Percentiles rank a stretch among this genome's conserved stretches.
Evolutionary conservation across 768 basidiomycete genomes (phyloP).

Genomic region (Tephrocybe sp.): DNA sequence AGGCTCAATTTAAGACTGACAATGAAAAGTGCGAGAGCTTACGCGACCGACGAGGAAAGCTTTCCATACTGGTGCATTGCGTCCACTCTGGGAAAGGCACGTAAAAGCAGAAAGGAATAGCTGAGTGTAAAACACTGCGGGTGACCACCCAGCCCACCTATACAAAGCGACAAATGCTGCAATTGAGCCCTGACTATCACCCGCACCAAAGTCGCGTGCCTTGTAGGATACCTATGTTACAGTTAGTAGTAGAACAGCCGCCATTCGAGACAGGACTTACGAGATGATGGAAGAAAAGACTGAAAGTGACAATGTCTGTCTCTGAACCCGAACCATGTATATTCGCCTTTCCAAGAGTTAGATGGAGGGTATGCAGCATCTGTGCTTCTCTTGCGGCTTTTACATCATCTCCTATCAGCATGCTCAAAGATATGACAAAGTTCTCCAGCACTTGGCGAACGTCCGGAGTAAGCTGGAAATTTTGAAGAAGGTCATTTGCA

Average conservation of each 20-base stretch:
- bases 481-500: slow-evolving; percentile 53
- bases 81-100: slow-evolving; percentile 53
- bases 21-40: slow-evolving; percentile 23
- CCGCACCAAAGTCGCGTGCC: slow-evolving; percentile 62
- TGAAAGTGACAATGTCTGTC: slow-evolving; percentile 63
- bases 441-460: slow-evolving; percentile 59
- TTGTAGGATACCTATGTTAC: slow-evolving; percentile 52
- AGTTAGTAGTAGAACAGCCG: slow-evolving; percentile 4
- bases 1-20: background rate
- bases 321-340: slow-evolving; percentile 57
- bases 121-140: slow-evolving; percentile 67
- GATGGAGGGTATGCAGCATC: slow-evolving; percentile 63
- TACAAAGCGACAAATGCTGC: slow-evolving; percentile 55
- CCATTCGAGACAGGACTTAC: slow-evolving; percentile 36
- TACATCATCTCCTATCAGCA: slow-evolving; percentile 67
- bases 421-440: slow-evolving; percentile 57
- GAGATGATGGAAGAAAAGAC: slow-evolving; percentile 60
- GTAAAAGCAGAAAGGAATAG: slow-evolving; percentile 62
- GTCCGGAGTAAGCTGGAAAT: slow-evolving; percentile 48
- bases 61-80: slow-evolving; percentile 54
- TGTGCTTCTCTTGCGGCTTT: slow-evolving; percentile 72
- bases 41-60: slow-evolving; percentile 75
- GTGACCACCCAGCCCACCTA: slow-evolving; percentile 64
- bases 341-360: slow-evolving; percentile 58
- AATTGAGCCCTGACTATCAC: slow-evolving; percentile 51